A percentile compares a stretch with the other conserved stretches of the same genome.
Conservation (phyloP, 139 green algal species). For the Astrephomene gubernaculifera region DNA sequence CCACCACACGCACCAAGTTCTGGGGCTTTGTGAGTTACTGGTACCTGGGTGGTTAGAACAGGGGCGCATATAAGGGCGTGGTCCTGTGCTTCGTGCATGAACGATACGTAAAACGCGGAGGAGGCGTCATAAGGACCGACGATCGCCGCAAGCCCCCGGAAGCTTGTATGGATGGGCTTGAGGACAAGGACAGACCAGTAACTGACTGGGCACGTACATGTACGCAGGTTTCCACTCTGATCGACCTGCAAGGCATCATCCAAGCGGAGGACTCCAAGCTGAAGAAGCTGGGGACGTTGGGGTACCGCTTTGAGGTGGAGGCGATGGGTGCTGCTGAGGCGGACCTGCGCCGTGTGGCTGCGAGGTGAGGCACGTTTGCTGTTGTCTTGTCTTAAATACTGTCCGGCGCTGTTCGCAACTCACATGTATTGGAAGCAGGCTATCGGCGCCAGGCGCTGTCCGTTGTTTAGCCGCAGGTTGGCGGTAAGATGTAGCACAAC, state of each 20-base stretch:
- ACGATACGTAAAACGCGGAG: background rate
- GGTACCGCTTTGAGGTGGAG: no score
- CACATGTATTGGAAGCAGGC: background rate
- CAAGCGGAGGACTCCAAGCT: no score
- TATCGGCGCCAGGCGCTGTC: no score
- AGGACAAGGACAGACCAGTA: background rate
- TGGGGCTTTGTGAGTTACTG: constrained; percentile 37
- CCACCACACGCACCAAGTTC: background rate
- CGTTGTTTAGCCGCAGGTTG: background rate
- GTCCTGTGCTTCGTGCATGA: no score
- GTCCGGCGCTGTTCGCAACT: background rate
- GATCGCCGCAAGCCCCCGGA: background rate
- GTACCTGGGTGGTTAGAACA: no score
- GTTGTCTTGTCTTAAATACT: background rate
- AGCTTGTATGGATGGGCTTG: background rate
- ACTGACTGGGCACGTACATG: background rate
- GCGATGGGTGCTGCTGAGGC: no score
- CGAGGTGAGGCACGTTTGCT: no score
- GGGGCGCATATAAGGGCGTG: no score
- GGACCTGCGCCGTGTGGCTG: no score
- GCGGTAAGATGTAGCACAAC: background rate
- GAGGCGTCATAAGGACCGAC: background rate
- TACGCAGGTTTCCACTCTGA: no score
- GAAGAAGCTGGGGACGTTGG: no score
- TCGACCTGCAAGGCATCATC: no score